Base-by-base conservation (phyloP, 208 protist species). In the Tritrichomonas foetus region DNA sequence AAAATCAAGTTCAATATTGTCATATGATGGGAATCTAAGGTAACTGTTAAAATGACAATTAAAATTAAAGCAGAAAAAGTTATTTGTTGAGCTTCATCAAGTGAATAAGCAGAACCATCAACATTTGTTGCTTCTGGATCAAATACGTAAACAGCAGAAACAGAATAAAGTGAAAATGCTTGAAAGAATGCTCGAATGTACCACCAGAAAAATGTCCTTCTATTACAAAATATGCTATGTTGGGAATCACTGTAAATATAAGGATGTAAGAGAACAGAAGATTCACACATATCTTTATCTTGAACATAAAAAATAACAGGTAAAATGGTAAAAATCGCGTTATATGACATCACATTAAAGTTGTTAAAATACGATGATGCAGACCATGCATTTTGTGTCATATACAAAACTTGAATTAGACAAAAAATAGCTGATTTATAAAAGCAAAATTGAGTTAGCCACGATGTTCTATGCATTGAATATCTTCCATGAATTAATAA, bases 401-500 rank as follows among this genome's bases (percentile, higher is more conserved):
- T 47, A 50, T 50, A 94, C 20, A 74, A 94, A 72, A 94, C 74
- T n/a, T 80, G 49, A 22, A 82, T 75, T 3, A 94, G 93, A 20
- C 41, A 93, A 13, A 93, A 74, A 41, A 92, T 3, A 25, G 74
- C 66, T 3, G 49, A 74, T 69, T 94, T 94, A 47, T 93, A 94
- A 27, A 94, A 93, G 69, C 69, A 93, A 27, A 93, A 94, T 30
- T 84, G 55, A 0, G 61, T 44, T 8, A 94, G 47, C 78, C 74
- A 61, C 30, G 66, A 61, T 44, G 66, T 95, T 74, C 95, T 84
- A 50, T 94, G 89, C 66, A 94, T 97, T n/a, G 95, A 96, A 75
- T 97, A 97, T 95, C 97, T 95, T n/a, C 97, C 97, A 94, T 98
- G 97, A 96, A 97, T 97, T 33, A 98, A 94, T 14, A 97, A 72